These are phyloP conservation scores for Luvunga scandens DNA, from an alignment of 345 rosid species.

Conservation along the genomic window DNA sequence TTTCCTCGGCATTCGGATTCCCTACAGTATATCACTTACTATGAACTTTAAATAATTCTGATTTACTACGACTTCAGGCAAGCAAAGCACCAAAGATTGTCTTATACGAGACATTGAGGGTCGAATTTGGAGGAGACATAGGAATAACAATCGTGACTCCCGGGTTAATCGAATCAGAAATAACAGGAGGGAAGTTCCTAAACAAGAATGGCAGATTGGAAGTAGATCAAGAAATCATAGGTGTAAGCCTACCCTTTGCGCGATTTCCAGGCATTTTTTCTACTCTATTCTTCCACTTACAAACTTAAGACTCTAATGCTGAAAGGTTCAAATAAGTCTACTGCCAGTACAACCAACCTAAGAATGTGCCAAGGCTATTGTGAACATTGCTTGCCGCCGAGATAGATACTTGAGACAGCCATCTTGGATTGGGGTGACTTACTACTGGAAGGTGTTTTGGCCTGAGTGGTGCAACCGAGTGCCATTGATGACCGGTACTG, in stretches of 20 bases:
- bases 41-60: background rate
- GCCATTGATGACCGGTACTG: slow-evolving; percentile 11
- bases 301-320: background rate
- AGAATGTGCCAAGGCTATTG: slow-evolving; percentile 31
- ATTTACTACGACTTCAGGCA: slow-evolving; percentile 29
- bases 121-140: slow-evolving; percentile 32
- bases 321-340: slow-evolving; percentile 28
- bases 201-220: slow-evolving; percentile 37
- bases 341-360: slow-evolving; percentile 19
- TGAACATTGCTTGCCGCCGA: slow-evolving; percentile 42
- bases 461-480: slow-evolving; percentile 33
- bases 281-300: background rate
- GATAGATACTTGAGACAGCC: slow-evolving; percentile 43
- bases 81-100: slow-evolving; percentile 54
- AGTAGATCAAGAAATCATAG: slow-evolving; percentile 38
- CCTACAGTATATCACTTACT: background rate
- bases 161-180: slow-evolving; percentile 36
- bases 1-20: background rate
- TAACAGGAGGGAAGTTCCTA: slow-evolving; percentile 42
- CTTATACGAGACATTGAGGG: slow-evolving; percentile 41
- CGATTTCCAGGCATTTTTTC: background rate
- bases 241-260: slow-evolving; percentile 28
- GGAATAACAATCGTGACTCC: slow-evolving; percentile 57
- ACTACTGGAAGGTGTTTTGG: slow-evolving; percentile 40
- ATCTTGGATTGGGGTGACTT: slow-evolving; percentile 18